A percentile compares a stretch with the other conserved stretches of the same genome.
These are phyloP conservation scores for Gyrodon lividus DNA, from an alignment of 768 basidiomycete genomes.

Conservation along the genomic window DNA sequence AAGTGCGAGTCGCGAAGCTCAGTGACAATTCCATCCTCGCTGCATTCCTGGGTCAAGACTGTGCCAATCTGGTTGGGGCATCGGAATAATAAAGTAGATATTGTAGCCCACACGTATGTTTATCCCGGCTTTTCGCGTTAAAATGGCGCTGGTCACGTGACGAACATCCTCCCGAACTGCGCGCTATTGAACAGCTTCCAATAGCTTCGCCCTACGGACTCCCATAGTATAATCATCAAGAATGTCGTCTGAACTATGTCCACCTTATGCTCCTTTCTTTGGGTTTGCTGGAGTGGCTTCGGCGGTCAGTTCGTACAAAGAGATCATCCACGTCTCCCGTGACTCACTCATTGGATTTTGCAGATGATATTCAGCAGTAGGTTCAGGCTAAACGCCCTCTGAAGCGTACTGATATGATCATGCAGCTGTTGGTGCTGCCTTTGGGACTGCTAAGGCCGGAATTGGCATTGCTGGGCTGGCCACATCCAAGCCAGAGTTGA, in stretches of 20 bases:
- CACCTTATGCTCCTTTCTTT: slow-evolving; percentile 96
- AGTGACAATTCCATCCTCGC: background rate
- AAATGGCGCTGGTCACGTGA: slow-evolving; percentile 1
- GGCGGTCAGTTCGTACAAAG: slow-evolving; percentile 56
- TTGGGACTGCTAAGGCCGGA: slow-evolving; percentile 94
- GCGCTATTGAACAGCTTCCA: background rate
- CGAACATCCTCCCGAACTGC: background rate
- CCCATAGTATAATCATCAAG: background rate
- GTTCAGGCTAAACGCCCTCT: slow-evolving; percentile 33
- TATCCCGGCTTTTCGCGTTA: too few species aligned
- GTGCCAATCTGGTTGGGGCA: background rate
- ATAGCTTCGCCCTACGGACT: background rate
- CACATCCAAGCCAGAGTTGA: slow-evolving; percentile 90
- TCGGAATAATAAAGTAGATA: background rate
- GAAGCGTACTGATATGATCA: slow-evolving; percentile 9
- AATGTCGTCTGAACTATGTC: slow-evolving; percentile 65
- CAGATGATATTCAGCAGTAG: slow-evolving; percentile 96
- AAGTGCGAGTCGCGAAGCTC: background rate
- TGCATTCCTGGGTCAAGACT: too few species aligned
- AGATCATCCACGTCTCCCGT: background rate
- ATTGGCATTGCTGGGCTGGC: slow-evolving; percentile 97
- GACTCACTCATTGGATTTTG: slow-evolving; percentile 14
- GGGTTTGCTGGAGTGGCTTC: slow-evolving; percentile 96
- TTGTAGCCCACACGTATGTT: too few species aligned
- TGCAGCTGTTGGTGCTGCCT: slow-evolving; percentile 89